A percentile compares a stretch with the other conserved stretches of the same genome.
phyloP scores from a whole-genome alignment of 345 rosid genomes.

The Acer yangbiense region DNA sequence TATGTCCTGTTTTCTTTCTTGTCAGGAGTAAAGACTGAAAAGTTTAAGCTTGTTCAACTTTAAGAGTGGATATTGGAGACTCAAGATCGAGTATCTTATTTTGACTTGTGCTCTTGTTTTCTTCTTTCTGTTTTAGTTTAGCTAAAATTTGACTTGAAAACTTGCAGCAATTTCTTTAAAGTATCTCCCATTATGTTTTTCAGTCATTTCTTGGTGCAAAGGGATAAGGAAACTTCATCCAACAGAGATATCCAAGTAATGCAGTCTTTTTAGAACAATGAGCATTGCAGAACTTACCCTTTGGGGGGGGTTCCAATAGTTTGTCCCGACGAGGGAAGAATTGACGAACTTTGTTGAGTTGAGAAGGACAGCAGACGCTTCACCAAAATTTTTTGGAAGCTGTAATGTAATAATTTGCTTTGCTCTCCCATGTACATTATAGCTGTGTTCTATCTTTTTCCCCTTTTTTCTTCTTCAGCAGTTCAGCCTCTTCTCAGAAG shows the following conservation, averaged over 20 bases:
- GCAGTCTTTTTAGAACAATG: not conserved
- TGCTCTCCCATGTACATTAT: not conserved
- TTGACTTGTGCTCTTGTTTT: not conserved
- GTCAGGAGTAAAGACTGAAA: not conserved
- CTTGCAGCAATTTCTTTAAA: not conserved
- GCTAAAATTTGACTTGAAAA: not conserved
- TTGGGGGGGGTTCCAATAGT: not conserved
- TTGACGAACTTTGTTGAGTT: not conserved
- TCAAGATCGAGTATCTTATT: not conserved
- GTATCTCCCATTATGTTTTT: not conserved
- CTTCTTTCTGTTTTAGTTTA: not conserved
- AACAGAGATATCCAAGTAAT: not conserved
- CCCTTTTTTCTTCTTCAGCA: not conserved
- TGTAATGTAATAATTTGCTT: constrained; percentile 7
- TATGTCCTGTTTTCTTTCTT: not conserved
- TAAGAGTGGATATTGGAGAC: not conserved
- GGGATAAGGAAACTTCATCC: constrained; percentile 5
- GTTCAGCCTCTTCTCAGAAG: not conserved
- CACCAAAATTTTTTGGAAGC: not conserved
- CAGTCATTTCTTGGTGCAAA: constrained; percentile 31
- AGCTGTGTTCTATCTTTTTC: not conserved
- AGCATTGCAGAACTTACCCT: not conserved
- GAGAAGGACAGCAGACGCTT: not conserved
- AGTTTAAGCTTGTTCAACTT: not conserved
- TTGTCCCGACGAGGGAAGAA: not conserved